Percentiles rank a stretch among this genome's conserved stretches.
Evolutionary conservation across 2,329 filamentous ascomycete genomes (phyloP).

Genomic region (Diaporthe sp.): DNA sequence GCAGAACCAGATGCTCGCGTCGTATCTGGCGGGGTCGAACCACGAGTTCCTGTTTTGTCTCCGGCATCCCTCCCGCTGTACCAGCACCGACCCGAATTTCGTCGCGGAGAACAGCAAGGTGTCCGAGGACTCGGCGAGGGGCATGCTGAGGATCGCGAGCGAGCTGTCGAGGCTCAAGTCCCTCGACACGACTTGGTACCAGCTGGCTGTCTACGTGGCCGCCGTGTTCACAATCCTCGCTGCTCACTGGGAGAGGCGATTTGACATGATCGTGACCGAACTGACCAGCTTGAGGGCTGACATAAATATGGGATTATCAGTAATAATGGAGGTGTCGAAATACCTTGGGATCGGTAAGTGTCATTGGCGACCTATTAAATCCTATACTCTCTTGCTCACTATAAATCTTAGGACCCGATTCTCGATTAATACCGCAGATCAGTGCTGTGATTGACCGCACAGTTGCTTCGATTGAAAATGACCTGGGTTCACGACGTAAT

Average conservation of each 20-base stretch:
- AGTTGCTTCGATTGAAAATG: conserved; percentile 66
- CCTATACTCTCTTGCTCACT: not conserved
- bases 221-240: conserved; percentile 82
- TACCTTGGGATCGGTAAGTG: conserved; percentile 77
- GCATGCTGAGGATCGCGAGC: conserved; percentile 73
- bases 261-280: conserved; percentile 70
- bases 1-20: conserved; percentile 63
- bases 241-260: conserved; percentile 76
- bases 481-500: conserved; percentile 56
- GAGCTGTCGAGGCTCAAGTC: conserved; percentile 75
- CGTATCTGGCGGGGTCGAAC: conserved; percentile 67
- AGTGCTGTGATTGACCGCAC: conserved; percentile 65
- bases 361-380: conserved; percentile 37
- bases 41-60: conserved; percentile 73
- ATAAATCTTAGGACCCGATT: conserved; percentile 57
- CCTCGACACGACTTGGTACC: conserved; percentile 85
- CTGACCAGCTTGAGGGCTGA: conserved; percentile 73
- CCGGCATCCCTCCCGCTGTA: conserved; percentile 72
- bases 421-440: conserved; percentile 60
- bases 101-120: conserved; percentile 74
- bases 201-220: conserved; percentile 78
- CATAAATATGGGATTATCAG: conserved; percentile 78
- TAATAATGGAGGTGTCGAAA: conserved; percentile 76
- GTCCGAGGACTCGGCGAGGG: conserved; percentile 75
- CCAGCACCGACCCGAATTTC: conserved; percentile 66